A percentile compares a stretch with the other conserved stretches of the same genome.
These are phyloP conservation scores for Cenchrus fungigraminus DNA, from an alignment of 176 grass and related monocot species.

Conservation along the genomic window DNA sequence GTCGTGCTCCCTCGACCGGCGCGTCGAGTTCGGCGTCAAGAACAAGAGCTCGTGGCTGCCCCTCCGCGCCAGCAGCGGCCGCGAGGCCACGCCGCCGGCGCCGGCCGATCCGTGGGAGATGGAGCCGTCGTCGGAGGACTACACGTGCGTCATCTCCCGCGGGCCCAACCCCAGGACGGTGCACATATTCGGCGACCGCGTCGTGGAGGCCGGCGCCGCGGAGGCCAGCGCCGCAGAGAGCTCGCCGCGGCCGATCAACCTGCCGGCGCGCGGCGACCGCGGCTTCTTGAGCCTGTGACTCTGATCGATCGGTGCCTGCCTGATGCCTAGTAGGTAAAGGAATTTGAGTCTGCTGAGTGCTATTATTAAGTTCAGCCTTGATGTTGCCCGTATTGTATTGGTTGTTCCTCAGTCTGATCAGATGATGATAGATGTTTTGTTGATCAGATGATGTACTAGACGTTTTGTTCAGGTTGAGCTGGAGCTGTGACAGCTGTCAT, in stretches of 20 bases:
- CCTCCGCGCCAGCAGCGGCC: slow-evolving; percentile 10
- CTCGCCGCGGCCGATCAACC: slow-evolving; percentile 37
- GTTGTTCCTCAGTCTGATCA: slow-evolving; percentile 46
- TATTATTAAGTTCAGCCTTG: slow-evolving; percentile 16
- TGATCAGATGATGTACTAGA: slow-evolving; percentile 37
- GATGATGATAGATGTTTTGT: slow-evolving; percentile 19
- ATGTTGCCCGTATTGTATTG: slow-evolving; percentile 24
- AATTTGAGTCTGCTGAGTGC: slow-evolving; percentile 3
- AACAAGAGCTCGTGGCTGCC: slow-evolving; percentile 65
- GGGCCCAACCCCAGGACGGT: slow-evolving; percentile 62
- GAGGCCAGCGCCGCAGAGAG: slow-evolving; percentile 5
- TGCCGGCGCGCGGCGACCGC: slow-evolving; percentile 28
- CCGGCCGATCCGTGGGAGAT: not conserved
- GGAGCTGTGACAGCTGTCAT: slow-evolving; percentile 11
- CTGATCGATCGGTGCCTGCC: not conserved
- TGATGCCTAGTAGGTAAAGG: slow-evolving; percentile 44
- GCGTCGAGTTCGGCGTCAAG: slow-evolving; percentile 72
- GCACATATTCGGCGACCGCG: slow-evolving; percentile 67
- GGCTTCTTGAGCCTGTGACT: slow-evolving; percentile 46
- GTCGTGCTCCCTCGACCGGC: slow-evolving; percentile 59
- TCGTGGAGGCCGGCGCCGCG: slow-evolving; percentile 44
- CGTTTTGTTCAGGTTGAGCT: slow-evolving; percentile 40
- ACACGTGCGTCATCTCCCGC: slow-evolving; percentile 75
- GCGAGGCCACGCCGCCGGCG: not conserved
- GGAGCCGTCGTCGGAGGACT: slow-evolving; percentile 71